These are phyloP conservation scores for Fusarium siculi DNA, from an alignment of 2,329 filamentous ascomycete genomes.

Conservation along the genomic window DNA sequence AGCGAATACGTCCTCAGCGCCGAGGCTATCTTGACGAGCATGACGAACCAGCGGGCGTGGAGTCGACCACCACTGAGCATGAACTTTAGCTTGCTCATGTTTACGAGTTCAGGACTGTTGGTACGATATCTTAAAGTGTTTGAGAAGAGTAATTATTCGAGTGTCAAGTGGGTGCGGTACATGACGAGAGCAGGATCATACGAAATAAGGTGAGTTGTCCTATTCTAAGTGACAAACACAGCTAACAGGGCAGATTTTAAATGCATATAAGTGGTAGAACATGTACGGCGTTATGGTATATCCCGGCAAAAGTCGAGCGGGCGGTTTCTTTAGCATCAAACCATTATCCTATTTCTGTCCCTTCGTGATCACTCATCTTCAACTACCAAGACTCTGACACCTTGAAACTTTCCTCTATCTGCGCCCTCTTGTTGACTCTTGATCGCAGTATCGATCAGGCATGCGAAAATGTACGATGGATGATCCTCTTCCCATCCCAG, in stretches of 20 bases:
- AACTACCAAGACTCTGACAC: slow-evolving; percentile 42
- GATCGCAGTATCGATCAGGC: slow-evolving; percentile 44
- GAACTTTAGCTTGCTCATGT: slow-evolving; percentile 96
- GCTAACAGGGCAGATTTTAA: slow-evolving; percentile 50
- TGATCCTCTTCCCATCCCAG: slow-evolving; percentile 48
- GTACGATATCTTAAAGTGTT: slow-evolving; percentile 98
- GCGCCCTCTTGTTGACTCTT: slow-evolving; percentile 44
- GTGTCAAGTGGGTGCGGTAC: slow-evolving; percentile 98
- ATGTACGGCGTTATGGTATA: slow-evolving; percentile 48
- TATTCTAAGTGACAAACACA: background rate
- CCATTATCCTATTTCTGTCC: slow-evolving; percentile 19
- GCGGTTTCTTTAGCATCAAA: slow-evolving; percentile 41
- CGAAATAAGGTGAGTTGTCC: slow-evolving; percentile 80
- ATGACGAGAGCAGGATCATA: slow-evolving; percentile 99
- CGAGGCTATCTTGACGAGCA: slow-evolving; percentile 91
- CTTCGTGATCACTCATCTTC: slow-evolving; percentile 39
- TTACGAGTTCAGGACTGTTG: slow-evolving; percentile 91
- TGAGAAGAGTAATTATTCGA: slow-evolving; percentile 98
- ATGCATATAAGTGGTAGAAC: slow-evolving; percentile 39
- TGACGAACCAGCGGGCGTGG: slow-evolving; percentile 99
- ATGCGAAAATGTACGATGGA: slow-evolving; percentile 46
- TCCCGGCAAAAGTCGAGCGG: slow-evolving; percentile 47
- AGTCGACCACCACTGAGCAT: slow-evolving; percentile 90
- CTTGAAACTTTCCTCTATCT: slow-evolving; percentile 37
- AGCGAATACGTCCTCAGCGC: slow-evolving; percentile 95